A percentile compares a stretch with the other conserved stretches of the same genome.
phyloP scores from a whole-genome alignment of 139 green algal genomes.

The Haematococcus sp. region DNA sequence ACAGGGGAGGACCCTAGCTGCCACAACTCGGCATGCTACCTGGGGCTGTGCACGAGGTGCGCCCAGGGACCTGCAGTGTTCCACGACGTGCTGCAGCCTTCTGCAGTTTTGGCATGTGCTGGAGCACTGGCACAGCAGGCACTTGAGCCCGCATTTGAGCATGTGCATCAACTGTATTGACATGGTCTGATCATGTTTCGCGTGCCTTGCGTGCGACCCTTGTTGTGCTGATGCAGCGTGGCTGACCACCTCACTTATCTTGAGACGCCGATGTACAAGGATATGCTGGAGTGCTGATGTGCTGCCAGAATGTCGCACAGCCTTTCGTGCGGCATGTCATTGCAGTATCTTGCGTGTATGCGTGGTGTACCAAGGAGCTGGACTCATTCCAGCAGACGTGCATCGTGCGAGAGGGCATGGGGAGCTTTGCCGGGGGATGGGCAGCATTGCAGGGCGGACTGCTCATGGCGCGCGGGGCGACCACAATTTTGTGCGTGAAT shows the following conservation, averaged over 20 bases:
- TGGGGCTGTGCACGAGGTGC: conserved; percentile 74
- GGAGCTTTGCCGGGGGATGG: too few species aligned
- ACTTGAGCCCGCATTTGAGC: not conserved
- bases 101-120: too few species aligned
- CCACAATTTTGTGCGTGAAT: too few species aligned
- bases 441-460: too few species aligned
- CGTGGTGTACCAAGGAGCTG: too few species aligned
- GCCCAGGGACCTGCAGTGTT: conserved; percentile 12
- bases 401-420: too few species aligned
- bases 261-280: conserved; percentile 59
- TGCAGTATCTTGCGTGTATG: too few species aligned
- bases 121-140: too few species aligned
- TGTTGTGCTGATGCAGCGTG: conserved; percentile 39
- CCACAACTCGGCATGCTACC: conserved; percentile 78
- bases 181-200: not conserved
- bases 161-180: not conserved
- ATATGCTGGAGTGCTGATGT: conserved; percentile 40
- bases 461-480: too few species aligned
- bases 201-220: not conserved
- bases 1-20: conserved; percentile 81
- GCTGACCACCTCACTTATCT: conserved; percentile 81
- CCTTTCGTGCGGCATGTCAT: too few species aligned
- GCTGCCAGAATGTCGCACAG: not conserved
- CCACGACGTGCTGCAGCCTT: too few species aligned
- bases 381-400: too few species aligned